Evolutionary conservation across 2,329 filamentous ascomycete genomes (phyloP).

Genomic region (Cercospora citrullina): DNA sequence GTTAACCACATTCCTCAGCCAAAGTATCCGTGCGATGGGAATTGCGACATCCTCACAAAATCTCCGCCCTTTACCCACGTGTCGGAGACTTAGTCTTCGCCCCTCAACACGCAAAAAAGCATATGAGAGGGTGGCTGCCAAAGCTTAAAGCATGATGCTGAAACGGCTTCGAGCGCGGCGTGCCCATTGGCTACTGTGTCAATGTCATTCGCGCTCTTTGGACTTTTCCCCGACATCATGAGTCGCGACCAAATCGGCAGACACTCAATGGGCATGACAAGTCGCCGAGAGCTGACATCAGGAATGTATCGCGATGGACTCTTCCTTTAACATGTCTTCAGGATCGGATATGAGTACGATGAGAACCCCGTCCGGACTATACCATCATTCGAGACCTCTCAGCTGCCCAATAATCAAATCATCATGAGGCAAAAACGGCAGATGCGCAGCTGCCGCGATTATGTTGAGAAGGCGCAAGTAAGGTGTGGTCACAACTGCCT

Average conservation of each 20-base stretch:
- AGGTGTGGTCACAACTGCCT: not conserved
- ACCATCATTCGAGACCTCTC: not conserved
- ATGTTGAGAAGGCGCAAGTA: not conserved
- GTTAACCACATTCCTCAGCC: not conserved
- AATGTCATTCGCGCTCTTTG: not conserved
- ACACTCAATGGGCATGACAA: not conserved
- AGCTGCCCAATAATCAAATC: not conserved
- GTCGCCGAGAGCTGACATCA: not conserved
- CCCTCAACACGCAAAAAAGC: not conserved
- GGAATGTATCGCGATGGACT: not conserved
- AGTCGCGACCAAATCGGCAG: not conserved
- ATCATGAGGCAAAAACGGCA: not conserved
- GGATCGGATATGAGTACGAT: not conserved
- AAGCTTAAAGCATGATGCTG: not conserved
- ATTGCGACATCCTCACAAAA: not conserved
- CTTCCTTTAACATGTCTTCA: not conserved
- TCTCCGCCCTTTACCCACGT: not conserved
- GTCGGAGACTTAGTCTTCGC: not conserved
- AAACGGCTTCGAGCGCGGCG: not conserved
- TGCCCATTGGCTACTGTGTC: not conserved
- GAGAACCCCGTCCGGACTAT: not conserved
- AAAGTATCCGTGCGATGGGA: not conserved
- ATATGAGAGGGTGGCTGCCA: not conserved
- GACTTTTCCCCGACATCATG: not conserved
- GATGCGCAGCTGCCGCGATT: not conserved